Conservation (phyloP, 495 filamentous ascomycete genomes). For the Filosporella fistucella region DNA sequence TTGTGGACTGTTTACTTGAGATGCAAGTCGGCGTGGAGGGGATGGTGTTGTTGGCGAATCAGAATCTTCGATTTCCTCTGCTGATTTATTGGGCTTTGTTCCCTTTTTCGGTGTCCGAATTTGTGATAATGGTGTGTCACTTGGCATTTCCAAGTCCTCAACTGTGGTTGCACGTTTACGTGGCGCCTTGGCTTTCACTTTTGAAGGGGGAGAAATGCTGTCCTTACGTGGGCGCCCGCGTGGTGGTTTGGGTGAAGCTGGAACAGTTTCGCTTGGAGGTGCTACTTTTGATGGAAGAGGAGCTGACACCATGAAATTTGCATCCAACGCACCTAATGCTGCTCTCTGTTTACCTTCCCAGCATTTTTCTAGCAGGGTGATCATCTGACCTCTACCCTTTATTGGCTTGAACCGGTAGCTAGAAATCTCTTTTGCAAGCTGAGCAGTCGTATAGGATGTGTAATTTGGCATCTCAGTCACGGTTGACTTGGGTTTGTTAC, state of each 20-base stretch:
- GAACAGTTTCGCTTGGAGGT: not conserved
- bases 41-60: conserved; percentile 30
- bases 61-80: conserved; percentile 64
- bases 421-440: conserved; percentile 57
- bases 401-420: conserved; percentile 73
- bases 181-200: conserved; percentile 14
- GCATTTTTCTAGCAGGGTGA: conserved; percentile 65
- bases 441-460: conserved; percentile 55
- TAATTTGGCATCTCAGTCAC: conserved; percentile 56
- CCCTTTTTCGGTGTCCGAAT: conserved; percentile 19
- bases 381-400: conserved; percentile 65
- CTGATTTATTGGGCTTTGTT: conserved; percentile 10
- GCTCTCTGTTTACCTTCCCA: conserved; percentile 50
- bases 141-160: conserved; percentile 10
- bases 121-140: conserved; percentile 15
- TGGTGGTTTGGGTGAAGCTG: conserved; percentile 25
- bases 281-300: conserved; percentile 1
- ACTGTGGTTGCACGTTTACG: conserved; percentile 19
- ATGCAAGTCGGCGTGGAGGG: conserved; percentile 16
- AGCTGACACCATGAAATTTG: conserved; percentile 9
- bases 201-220: conserved; percentile 12
- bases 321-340: conserved; percentile 12
- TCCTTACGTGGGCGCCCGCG: conserved; percentile 42
- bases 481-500: not conserved
- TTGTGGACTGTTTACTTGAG: conserved; percentile 11